Conservation (phyloP, 2,329 filamentous ascomycete species). For the Coniella vitis region DNA sequence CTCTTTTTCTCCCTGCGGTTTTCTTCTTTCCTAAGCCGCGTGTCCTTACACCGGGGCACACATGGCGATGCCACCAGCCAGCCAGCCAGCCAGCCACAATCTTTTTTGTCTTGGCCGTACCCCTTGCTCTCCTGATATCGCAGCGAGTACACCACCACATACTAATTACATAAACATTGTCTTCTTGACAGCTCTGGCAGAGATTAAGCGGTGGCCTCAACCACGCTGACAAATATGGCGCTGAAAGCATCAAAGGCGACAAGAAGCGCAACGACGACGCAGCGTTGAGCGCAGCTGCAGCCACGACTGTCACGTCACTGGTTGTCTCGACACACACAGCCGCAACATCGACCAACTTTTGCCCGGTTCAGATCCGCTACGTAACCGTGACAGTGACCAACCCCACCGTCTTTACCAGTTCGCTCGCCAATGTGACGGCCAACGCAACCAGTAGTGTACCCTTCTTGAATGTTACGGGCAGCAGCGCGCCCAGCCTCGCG, state of each 20-base stretch:
- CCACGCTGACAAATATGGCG: neutral
- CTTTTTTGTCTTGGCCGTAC: too few relatives aligned
- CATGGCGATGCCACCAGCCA: neutral
- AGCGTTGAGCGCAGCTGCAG: neutral
- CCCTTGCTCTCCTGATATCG: too few relatives aligned
- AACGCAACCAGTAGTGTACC: neutral
- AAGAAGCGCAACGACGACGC: neutral
- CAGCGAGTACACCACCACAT: too few relatives aligned
- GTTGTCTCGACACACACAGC: neutral
- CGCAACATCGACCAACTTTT: neutral
- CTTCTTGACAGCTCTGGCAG: neutral
- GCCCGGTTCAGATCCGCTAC: conserved; percentile 1
- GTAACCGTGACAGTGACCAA: conserved; percentile 1
- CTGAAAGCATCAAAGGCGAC: neutral
- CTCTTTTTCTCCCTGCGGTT: neutral
- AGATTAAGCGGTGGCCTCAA: neutral
- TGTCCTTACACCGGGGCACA: too few relatives aligned
- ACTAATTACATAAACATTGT: neutral
- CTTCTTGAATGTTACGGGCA: neutral
- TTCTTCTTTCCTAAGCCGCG: too few relatives aligned
- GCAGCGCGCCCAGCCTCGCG: neutral
- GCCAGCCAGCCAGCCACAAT: neutral
- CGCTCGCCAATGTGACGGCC: neutral
- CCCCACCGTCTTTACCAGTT: neutral
- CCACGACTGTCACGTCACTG: conserved; percentile 1